Conservation (phyloP, 495 filamentous ascomycete genomes). For the Apiosordaria backusii region DNA sequence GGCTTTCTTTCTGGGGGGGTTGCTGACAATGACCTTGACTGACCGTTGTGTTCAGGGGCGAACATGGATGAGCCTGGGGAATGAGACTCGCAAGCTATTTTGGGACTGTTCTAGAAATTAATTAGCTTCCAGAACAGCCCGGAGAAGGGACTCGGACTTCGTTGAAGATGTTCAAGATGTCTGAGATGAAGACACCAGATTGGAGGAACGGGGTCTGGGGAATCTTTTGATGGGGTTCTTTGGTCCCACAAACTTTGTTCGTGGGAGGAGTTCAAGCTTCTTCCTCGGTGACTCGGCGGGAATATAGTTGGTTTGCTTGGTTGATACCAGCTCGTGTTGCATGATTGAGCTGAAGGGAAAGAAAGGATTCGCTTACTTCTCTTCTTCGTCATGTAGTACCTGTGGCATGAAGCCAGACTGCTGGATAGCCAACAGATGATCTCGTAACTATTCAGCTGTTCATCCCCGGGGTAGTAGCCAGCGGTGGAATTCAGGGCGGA, state of each 20-base stretch:
- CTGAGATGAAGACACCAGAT: not conserved
- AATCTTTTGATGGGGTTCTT: not conserved
- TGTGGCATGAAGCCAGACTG: not conserved
- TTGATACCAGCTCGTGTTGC: not conserved
- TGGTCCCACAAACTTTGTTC: not conserved
- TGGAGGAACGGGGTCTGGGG: not conserved
- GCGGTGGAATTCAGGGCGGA: not conserved
- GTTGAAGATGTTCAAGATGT: not conserved
- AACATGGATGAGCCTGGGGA: not conserved
- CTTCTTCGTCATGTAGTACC: not conserved
- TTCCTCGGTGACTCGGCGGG: not conserved
- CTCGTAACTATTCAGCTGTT: too few species aligned
- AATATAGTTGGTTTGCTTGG: not conserved
- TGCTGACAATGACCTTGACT: not conserved
- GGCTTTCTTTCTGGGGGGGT: not conserved
- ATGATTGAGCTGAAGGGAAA: not conserved
- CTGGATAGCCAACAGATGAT: not conserved
- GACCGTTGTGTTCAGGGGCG: not conserved
- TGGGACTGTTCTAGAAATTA: not conserved
- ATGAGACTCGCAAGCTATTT: not conserved
- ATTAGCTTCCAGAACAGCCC: not conserved
- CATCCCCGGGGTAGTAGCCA: not conserved
- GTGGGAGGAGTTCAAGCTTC: not conserved
- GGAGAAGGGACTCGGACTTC: not conserved
- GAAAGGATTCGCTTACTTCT: not conserved